phyloP scores from a whole-genome alignment of 345 rosid species.

The Pistacia integerrima region DNA sequence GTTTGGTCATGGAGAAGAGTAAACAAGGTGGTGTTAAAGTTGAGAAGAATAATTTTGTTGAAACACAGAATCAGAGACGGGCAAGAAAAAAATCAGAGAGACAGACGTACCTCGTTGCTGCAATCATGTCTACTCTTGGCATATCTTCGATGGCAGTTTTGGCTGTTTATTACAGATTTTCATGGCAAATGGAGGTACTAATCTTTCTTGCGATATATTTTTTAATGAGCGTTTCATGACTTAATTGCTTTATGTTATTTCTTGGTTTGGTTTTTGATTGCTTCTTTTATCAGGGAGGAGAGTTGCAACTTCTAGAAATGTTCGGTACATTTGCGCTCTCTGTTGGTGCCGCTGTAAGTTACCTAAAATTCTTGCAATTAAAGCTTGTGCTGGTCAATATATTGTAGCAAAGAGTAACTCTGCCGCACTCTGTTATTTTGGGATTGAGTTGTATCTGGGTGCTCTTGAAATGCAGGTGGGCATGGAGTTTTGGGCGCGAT shows the following conservation, averaged over 20 bases:
- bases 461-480: slow-evolving; percentile 46
- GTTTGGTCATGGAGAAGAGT: slow-evolving; percentile 20
- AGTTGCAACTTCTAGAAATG: slow-evolving; percentile 51
- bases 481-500: slow-evolving; percentile 81
- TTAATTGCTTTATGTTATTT: not conserved
- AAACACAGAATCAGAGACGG: slow-evolving; percentile 24
- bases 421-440: not conserved
- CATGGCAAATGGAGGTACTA: slow-evolving; percentile 64
- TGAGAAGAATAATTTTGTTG: not conserved
- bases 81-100: slow-evolving; percentile 50
- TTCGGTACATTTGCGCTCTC: slow-evolving; percentile 58
- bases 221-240: not conserved
- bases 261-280: not conserved
- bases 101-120: slow-evolving; percentile 56
- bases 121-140: slow-evolving; percentile 58
- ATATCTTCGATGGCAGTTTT: slow-evolving; percentile 56
- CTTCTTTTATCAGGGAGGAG: slow-evolving; percentile 40
- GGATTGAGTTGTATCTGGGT: not conserved
- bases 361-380: not conserved
- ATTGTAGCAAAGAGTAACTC: not conserved
- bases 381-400: too few species aligned
- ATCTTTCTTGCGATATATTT: too few species aligned
- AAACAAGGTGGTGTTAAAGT: not conserved
- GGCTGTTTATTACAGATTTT: slow-evolving; percentile 64
- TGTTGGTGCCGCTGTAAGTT: slow-evolving; percentile 63